Conservation (phyloP, 345 rosid genomes). For the Rhizophora mangle region DNA sequence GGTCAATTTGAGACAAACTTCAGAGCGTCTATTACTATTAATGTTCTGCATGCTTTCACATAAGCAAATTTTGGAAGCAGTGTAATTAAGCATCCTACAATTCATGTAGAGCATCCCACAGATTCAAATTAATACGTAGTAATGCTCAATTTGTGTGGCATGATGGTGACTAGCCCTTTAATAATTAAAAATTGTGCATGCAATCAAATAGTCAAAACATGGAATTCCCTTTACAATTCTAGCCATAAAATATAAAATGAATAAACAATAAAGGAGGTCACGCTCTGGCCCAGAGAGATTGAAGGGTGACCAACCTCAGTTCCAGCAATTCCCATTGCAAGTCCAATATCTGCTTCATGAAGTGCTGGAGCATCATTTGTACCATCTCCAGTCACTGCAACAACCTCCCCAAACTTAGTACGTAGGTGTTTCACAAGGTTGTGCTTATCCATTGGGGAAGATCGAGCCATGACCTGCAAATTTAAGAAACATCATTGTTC, state of each 20-base stretch:
- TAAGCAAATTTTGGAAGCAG: no score
- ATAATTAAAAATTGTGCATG: background rate
- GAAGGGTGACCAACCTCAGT: constrained; percentile 44
- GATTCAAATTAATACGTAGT: background rate
- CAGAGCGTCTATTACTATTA: background rate
- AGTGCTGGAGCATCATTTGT: constrained; percentile 72
- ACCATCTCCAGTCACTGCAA: constrained; percentile 71
- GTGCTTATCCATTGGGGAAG: constrained; percentile 33
- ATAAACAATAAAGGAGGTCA: background rate
- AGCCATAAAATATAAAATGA: background rate
- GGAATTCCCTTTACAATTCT: background rate
- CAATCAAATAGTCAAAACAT: background rate
- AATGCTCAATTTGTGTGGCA: background rate
- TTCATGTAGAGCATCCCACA: background rate
- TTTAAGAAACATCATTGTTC: constrained; percentile 12
- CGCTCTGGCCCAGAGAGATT: background rate
- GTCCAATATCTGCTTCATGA: constrained; percentile 59
- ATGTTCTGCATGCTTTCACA: no score
- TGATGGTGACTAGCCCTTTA: background rate
- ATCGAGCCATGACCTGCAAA: constrained; percentile 37
- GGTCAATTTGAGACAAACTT: background rate
- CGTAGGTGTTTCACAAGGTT: constrained; percentile 27
- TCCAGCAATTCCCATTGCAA: constrained; percentile 75
- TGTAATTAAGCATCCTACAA: background rate
- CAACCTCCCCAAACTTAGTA: constrained; percentile 45